Conservation (phyloP, 176 grass and related monocot species). For the Juncus inflexus region DNA sequence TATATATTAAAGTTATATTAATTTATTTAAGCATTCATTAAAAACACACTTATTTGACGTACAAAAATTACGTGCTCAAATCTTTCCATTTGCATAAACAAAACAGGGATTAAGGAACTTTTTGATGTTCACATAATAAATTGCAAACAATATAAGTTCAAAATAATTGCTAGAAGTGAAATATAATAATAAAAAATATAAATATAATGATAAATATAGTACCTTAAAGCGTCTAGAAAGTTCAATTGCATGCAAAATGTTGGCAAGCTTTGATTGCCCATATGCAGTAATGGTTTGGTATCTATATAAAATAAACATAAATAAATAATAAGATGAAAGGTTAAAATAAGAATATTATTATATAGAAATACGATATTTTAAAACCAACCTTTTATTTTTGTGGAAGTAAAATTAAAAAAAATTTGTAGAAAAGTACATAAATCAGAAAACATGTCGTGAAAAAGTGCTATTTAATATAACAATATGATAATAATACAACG, state of each 20-base stretch:
- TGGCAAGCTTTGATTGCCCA: slow-evolving; percentile 86
- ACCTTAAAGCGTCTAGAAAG: slow-evolving; percentile 80
- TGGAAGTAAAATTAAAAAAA: too few species aligned
- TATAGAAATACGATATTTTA: not conserved
- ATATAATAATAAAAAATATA: too few species aligned
- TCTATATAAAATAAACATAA: slow-evolving; percentile 36
- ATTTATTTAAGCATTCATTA: not conserved
- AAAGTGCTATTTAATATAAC: not conserved
- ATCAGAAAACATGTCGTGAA: not conserved
- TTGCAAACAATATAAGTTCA: too few species aligned
- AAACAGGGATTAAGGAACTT: too few species aligned
- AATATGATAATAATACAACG: not conserved
- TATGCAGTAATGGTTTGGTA: slow-evolving; percentile 67
- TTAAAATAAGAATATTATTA: not conserved
- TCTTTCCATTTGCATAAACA: too few species aligned
- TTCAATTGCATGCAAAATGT: slow-evolving; percentile 88
- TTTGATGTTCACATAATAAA: too few species aligned
- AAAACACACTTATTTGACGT: too few species aligned
- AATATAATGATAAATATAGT: not conserved
- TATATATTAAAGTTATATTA: slow-evolving; percentile 3
- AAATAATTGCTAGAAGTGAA: too few species aligned
- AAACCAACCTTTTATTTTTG: not conserved
- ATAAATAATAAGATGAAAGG: slow-evolving; percentile 23
- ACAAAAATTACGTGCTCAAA: too few species aligned
- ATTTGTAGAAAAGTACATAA: too few species aligned